A percentile compares a stretch with the other conserved stretches of the same genome.
Evolutionary conservation across 2,329 filamentous ascomycete genomes (phyloP).

Genomic region (Xylariales sp.): DNA sequence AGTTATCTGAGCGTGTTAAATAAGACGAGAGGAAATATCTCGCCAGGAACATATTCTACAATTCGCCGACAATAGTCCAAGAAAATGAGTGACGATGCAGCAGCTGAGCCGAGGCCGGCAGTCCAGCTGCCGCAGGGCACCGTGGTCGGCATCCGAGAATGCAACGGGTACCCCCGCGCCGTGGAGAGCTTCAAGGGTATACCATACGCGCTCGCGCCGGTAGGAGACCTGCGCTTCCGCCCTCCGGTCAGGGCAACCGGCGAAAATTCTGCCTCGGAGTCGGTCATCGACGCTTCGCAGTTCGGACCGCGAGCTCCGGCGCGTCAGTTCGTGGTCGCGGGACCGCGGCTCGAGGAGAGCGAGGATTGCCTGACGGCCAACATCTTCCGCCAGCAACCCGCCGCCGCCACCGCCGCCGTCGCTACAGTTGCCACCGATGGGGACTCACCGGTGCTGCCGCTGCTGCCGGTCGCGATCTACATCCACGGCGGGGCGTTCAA

Average conservation of each 20-base stretch:
- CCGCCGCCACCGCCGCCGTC: no score
- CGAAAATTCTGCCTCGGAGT: slow-evolving; percentile 16
- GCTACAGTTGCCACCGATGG: no score
- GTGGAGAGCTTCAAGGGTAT: slow-evolving; percentile 42
- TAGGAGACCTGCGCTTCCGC: slow-evolving; percentile 40
- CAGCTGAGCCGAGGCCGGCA: no score
- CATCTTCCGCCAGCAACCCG: slow-evolving; percentile 15
- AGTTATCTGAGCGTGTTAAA: no score
- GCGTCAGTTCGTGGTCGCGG: slow-evolving; percentile 12
- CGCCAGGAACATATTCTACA: no score
- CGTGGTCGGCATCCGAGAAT: no score
- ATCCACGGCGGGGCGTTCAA: slow-evolving; percentile 44
- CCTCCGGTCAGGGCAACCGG: slow-evolving; percentile 27
- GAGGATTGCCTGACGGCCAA: slow-evolving; percentile 23
- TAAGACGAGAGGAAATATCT: no score
- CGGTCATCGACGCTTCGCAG: slow-evolving; percentile 17
- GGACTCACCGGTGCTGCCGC: no score
- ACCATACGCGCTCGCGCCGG: slow-evolving; percentile 42
- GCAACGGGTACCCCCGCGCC: no score
- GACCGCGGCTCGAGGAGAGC: slow-evolving; percentile 13
- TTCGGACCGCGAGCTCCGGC: slow-evolving; percentile 18
- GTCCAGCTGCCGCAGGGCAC: no score
- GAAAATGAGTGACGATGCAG: no score
- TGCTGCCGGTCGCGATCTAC: slow-evolving; percentile 32
- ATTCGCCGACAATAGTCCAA: no score